Conservation (phyloP, 345 rosid species). For the Acer saccharum region DNA sequence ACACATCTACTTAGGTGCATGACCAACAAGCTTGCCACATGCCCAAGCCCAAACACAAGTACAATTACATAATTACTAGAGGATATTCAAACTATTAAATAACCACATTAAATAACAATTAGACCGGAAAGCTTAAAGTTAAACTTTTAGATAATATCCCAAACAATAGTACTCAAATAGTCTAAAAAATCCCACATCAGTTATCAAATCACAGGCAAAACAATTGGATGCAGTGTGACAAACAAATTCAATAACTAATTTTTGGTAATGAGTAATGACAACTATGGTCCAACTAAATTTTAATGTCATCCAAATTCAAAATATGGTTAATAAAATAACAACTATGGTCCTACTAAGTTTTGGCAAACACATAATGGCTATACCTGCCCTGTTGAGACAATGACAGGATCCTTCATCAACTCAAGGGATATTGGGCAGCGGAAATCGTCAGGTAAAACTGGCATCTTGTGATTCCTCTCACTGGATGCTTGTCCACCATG, state of each 20-base stretch:
- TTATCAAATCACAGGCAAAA: not conserved
- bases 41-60: not conserved
- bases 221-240: not conserved
- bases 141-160: not conserved
- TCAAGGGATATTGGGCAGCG: conserved; percentile 97
- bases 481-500: conserved; percentile 59
- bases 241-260: not conserved
- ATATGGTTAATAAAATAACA: not conserved
- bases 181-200: not conserved
- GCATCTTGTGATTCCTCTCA: conserved; percentile 60
- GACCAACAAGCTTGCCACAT: not conserved
- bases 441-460: conserved; percentile 89
- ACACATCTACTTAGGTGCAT: not conserved
- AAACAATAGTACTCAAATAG: not conserved
- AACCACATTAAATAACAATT: not conserved
- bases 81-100: not conserved
- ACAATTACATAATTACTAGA: no score
- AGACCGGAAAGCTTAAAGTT: not conserved
- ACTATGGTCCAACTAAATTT: no score
- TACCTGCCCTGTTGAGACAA: conserved; percentile 99
- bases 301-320: not conserved
- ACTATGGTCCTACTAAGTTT: not conserved
- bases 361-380: conserved; percentile 20
- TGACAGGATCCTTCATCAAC: conserved; percentile 96
- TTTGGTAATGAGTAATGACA: no score